Evolutionary conservation across 768 basidiomycete species (phyloP), one percentile per base, ranked within the genome.

Genomic region (Tylopilus rubrobrunneus): DNA sequence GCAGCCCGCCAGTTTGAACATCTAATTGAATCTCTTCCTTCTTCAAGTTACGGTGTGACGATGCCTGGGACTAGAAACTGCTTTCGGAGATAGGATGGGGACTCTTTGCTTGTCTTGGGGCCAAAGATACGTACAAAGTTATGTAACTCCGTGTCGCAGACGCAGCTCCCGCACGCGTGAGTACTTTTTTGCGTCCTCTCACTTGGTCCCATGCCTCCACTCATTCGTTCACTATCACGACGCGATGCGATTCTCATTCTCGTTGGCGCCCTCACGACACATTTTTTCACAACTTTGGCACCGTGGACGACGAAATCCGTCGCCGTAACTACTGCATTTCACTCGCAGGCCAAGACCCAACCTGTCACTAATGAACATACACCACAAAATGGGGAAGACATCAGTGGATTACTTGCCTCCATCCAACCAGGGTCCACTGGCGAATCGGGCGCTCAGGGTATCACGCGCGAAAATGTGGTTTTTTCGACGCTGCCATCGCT

Each of bases 161-260:
- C 36, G 15, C 34, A 7, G 6, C 17, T 37, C 36, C 36, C 36
- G 36, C 36, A 15, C 17, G 12, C 34, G 12, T 15, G 34, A 34
- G 36, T 7, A 37, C 36, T 37, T 34, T 34, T 12, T 37, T 11
- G 36, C 39, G n/a, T 39, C n/a, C 39, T 8, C n/a, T 39, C n/a
- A 39, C 23, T 19, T 34, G 11, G 47, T 51, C 12, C 46, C 47
- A 77, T 76, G 71, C 57, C 75, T 46, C 17, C 58, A 9, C 67
- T 76, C 46, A 68, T 76, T 61, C 74, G 76, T 34, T 56, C 72
- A 37, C 62, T 84, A 29, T 74, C 82, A 8, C 71, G 79, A 29
- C 74, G 83, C 31, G 84, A 87, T 70, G 83, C 76, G 19, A 57
- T 85, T 52, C 78, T 86, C 55, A 67, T 86, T 51, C 73, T 84